Conservation (phyloP, 495 filamentous ascomycete genomes). For the Trypethelium eluteriae region DNA sequence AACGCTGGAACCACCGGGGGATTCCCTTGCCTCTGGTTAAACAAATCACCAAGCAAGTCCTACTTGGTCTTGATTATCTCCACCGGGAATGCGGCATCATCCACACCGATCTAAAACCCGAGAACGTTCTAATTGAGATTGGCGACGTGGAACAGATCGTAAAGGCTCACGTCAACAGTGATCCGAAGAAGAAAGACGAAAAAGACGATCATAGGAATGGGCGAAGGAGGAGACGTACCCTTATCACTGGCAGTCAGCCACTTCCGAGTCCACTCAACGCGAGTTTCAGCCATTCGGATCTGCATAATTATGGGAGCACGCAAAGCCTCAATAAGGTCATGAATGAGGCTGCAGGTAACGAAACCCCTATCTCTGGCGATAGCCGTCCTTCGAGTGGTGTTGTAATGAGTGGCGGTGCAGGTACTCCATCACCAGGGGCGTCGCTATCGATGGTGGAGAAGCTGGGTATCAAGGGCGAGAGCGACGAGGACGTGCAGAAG, state of each 20-base stretch:
- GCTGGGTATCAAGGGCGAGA: slow-evolving; percentile 50
- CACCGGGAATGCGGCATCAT: slow-evolving; percentile 98
- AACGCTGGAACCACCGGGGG: slow-evolving; percentile 94
- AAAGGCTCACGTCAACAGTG: slow-evolving; percentile 85
- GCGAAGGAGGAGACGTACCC: slow-evolving; percentile 78
- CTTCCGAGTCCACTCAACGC: slow-evolving; percentile 91
- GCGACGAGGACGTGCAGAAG: slow-evolving; percentile 64
- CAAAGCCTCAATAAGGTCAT: slow-evolving; percentile 75
- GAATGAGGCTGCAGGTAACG: slow-evolving; percentile 60
- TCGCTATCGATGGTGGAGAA: slow-evolving; percentile 52
- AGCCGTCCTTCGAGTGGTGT: slow-evolving; percentile 26
- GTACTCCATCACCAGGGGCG: slow-evolving; percentile 22
- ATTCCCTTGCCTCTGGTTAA: slow-evolving; percentile 95
- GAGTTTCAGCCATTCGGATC: slow-evolving; percentile 70
- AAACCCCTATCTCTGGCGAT: slow-evolving; percentile 26
- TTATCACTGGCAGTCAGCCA: slow-evolving; percentile 96
- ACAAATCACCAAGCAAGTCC: slow-evolving; percentile 97
- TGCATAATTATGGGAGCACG: slow-evolving; percentile 53
- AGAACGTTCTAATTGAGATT: slow-evolving; percentile 98
- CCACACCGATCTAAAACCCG: slow-evolving; percentile 95
- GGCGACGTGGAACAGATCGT: slow-evolving; percentile 97
- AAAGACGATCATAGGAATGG: slow-evolving; percentile 93
- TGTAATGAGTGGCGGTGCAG: slow-evolving; percentile 45
- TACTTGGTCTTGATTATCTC: slow-evolving; percentile 90
- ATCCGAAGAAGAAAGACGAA: slow-evolving; percentile 55